phyloP scores from a whole-genome alignment of 2,329 filamentous ascomycete species.

The Ascochyta clinopodiicola region DNA sequence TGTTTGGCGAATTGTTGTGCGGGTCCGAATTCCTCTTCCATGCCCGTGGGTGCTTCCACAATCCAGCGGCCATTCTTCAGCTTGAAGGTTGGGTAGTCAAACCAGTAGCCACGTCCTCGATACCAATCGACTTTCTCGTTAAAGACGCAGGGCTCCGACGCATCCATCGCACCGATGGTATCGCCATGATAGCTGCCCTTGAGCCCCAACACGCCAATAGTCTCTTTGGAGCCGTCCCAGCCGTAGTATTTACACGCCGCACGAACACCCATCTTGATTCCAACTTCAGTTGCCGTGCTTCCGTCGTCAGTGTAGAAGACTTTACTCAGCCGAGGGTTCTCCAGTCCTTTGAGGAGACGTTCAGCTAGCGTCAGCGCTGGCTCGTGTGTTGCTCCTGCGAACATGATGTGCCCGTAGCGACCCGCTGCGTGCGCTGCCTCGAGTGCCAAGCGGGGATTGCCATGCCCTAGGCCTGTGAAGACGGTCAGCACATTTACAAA shows the following conservation, averaged over 20 bases:
- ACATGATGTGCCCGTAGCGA: slow-evolving; percentile 88
- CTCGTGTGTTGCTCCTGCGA: slow-evolving; percentile 79
- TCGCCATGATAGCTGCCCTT: slow-evolving; percentile 87
- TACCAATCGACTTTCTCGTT: slow-evolving; percentile 92
- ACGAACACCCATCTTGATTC: slow-evolving; percentile 82
- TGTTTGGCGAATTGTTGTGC: slow-evolving; percentile 44
- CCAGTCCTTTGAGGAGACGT: slow-evolving; percentile 63
- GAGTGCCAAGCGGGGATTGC: slow-evolving; percentile 73
- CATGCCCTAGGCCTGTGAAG: slow-evolving; percentile 70
- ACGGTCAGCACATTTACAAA: neutral
- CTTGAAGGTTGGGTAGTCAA: slow-evolving; percentile 76
- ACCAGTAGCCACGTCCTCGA: slow-evolving; percentile 77
- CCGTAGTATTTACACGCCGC: slow-evolving; percentile 71
- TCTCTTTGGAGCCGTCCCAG: slow-evolving; percentile 64
- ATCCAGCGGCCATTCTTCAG: slow-evolving; percentile 72
- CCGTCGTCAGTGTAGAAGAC: slow-evolving; percentile 87
- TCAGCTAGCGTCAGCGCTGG: slow-evolving; percentile 75
- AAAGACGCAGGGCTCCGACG: slow-evolving; percentile 75
- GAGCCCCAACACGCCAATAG: slow-evolving; percentile 73
- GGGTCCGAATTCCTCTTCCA: slow-evolving; percentile 56
- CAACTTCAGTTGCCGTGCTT: slow-evolving; percentile 83
- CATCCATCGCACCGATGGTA: slow-evolving; percentile 88
- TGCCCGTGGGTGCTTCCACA: slow-evolving; percentile 61
- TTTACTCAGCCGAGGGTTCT: slow-evolving; percentile 70
- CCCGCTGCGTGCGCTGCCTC: slow-evolving; percentile 82